Conservation (phyloP, 1,139 yeast genomes). For the Neolecta irregularis region DNA sequence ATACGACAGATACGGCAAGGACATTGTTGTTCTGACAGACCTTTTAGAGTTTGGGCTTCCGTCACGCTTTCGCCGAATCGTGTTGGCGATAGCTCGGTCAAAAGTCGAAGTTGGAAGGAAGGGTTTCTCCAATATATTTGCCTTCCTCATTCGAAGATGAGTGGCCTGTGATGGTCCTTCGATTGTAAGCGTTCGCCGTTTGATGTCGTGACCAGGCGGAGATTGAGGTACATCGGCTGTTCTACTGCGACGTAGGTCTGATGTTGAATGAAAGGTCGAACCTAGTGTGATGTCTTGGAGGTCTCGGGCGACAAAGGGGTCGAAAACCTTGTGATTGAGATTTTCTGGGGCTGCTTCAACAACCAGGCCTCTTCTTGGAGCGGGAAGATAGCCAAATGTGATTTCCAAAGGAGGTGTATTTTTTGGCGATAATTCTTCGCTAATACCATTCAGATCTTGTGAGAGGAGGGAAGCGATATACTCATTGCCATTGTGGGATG, state of each 20-base stretch:
- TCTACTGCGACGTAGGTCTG: conserved; percentile 1
- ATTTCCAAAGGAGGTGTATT: no score
- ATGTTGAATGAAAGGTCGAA: no score
- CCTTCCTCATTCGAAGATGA: conserved; percentile 5
- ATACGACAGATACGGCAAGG: conserved; percentile 22
- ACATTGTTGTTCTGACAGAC: conserved; percentile 7
- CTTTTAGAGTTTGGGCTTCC: conserved; percentile 9
- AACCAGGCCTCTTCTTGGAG: no score
- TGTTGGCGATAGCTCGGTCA: conserved; percentile 16
- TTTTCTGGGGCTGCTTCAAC: no score
- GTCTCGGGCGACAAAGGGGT: no score
- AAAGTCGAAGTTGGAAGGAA: conserved; percentile 17
- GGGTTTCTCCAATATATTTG: conserved; percentile 5
- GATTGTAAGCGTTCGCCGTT: conserved; percentile 34
- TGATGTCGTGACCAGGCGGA: conserved; percentile 20
- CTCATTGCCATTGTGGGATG: no score
- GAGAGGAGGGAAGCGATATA: no score
- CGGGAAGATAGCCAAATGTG: no score
- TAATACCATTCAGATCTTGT: no score
- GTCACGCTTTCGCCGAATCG: conserved; percentile 13
- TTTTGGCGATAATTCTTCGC: no score
- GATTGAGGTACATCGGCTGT: conserved; percentile 4
- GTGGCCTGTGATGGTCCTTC: conserved; percentile 22
- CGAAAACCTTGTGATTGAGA: no score
- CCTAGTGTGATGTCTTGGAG: no score